Evolutionary conservation across 495 filamentous ascomycete genomes (phyloP).

Genomic region (Glarea lozoyensis): DNA sequence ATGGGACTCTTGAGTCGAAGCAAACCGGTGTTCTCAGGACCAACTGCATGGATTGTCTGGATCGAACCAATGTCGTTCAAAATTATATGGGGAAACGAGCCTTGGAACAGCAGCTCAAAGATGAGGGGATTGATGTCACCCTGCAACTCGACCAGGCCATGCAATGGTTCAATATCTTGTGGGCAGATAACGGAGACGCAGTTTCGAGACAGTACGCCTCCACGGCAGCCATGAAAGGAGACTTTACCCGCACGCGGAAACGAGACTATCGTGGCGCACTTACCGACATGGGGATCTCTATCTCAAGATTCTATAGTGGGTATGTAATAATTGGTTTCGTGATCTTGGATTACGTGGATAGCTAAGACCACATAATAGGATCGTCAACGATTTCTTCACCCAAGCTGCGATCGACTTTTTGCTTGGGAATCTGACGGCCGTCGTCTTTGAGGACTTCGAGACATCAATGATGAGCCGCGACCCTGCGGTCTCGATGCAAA

Average conservation of each 20-base stretch:
- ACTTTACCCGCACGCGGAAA: conserved; percentile 86
- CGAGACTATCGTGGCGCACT: conserved; percentile 85
- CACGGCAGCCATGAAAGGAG: conserved; percentile 88
- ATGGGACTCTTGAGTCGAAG: conserved; percentile 34
- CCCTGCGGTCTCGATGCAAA: conserved; percentile 74
- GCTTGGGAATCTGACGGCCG: conserved; percentile 74
- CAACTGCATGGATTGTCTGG: conserved; percentile 97
- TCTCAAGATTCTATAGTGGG: conserved; percentile 62
- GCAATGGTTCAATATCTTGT: conserved; percentile 87
- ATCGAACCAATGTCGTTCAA: conserved; percentile 89
- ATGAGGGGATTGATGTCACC: conserved; percentile 64
- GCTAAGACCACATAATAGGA: conserved; percentile 39
- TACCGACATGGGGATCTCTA: conserved; percentile 83
- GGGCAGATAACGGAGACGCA: conserved; percentile 88
- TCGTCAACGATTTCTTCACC: conserved; percentile 93
- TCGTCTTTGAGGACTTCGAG: conserved; percentile 88
- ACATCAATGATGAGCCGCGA: conserved; percentile 79
- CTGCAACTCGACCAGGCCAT: conserved; percentile 61
- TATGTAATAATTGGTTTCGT: conserved; percentile 18
- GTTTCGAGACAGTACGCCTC: conserved; percentile 73
- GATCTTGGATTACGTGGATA: not conserved
- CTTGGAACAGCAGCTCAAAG: conserved; percentile 64
- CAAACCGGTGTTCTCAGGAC: conserved; percentile 76
- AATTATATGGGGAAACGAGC: conserved; percentile 72
- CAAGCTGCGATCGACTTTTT: conserved; percentile 91